Evolutionary conservation across 2,329 filamentous ascomycete species (phyloP), one percentile per base, ranked within the genome.

Genomic region (Colletotrichum somersetense): DNA sequence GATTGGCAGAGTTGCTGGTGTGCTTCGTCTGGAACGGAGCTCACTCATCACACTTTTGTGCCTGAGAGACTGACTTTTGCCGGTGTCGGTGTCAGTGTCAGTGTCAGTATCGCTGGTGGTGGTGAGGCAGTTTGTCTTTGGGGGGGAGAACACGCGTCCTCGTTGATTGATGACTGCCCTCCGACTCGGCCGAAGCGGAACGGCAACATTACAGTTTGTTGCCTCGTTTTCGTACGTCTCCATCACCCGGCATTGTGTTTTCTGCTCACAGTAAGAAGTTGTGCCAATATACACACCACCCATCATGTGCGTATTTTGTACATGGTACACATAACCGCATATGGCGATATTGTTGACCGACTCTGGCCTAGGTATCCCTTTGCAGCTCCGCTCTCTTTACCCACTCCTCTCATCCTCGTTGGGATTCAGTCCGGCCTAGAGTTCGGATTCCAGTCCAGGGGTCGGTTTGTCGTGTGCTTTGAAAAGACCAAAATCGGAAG

Each of bases 401-500:
- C 44, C 33, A 16, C 53, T n/a, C 33, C 30, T n/a, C 53, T n/a
- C 53, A 8, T 38, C 33, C 12, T 35, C 11, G 14, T 35, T 40
- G 11, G 46, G 33, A n/a, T 62, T 35, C 59, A 48, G 23, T 50
- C n/a, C 33, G 16, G 35, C 33, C 33, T 18, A 61, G 58, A 52
- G 18, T 64, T 48, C 50, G 7, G 20, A 56, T 44, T 57, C 61
- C 26, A 59, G 35, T 53, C 46, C 56, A 20, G 52, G 33, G 59
- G 23, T 18, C 44, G 35, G 42, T 62, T 53, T 23, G 20, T 40
- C 40, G 35, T 57, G 33, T 62, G 64, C 48, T 62, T 55, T 56
- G 64, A 42, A 67, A 55, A 50, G 62, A 48, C 56, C 64, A 38
- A n/a, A 58, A 40, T 46, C 35, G 65, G 65, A 71, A 68, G 44